Percentiles rank a stretch among this genome's conserved stretches.
Conservation (phyloP, 805 yeast genomes). For the Hanseniaspora lachancei region DNA sequence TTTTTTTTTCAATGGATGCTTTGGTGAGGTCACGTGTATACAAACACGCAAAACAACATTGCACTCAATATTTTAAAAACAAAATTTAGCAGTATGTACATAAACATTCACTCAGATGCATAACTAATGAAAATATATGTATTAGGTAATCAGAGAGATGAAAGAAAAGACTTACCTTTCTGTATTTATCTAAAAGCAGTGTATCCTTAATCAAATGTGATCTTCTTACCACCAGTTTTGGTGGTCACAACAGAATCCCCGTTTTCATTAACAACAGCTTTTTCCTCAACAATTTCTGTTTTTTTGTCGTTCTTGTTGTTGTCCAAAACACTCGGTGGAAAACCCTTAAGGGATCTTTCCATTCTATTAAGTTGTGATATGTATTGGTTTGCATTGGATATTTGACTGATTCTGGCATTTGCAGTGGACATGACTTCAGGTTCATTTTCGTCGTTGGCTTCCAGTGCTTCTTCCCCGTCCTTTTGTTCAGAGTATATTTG, state of each 20-base stretch:
- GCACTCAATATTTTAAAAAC: too few relatives aligned
- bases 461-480: background rate
- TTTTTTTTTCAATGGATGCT: too few relatives aligned
- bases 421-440: conserved; percentile 14
- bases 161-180: background rate
- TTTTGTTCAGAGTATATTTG: conserved; percentile 5
- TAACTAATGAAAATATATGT: background rate
- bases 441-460: conserved; percentile 9
- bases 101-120: too few relatives aligned
- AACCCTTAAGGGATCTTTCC: conserved; percentile 66
- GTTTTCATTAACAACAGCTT: conserved; percentile 12
- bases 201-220: conserved; percentile 16
- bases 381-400: conserved; percentile 21
- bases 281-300: conserved; percentile 8
- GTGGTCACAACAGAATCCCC: conserved; percentile 15
- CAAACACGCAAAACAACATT: too few relatives aligned
- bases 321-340: conserved; percentile 42
- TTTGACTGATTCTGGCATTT: conserved; percentile 22
- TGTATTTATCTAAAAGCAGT: background rate
- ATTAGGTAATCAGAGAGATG: background rate
- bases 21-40: too few relatives aligned
- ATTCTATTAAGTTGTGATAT: conserved; percentile 54
- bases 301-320: background rate
- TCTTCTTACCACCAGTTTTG: conserved; percentile 24
- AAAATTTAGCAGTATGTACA: too few relatives aligned